Evolutionary conservation across 495 filamentous ascomycete species (phyloP).

Genomic region (Tuber indicum): DNA sequence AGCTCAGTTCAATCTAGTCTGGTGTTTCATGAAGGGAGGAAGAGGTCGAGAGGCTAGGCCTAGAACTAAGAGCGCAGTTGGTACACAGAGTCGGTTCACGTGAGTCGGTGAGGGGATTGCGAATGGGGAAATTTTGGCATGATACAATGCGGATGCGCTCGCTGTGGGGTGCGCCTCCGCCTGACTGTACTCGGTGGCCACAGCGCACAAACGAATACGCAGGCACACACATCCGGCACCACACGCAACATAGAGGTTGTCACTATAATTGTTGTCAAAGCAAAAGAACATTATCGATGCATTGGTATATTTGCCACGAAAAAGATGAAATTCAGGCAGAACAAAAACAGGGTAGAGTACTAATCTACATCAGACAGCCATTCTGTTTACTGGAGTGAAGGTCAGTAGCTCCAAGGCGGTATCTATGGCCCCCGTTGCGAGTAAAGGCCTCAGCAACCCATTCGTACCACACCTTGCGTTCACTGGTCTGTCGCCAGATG

Average conservation of each 20-base stretch:
- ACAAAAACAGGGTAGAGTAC: not conserved
- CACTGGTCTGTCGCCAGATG: constrained; percentile 93
- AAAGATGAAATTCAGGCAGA: not conserved
- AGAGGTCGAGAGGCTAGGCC: no score
- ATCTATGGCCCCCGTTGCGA: constrained; percentile 55
- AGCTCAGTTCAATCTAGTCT: no score
- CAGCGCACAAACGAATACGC: not conserved
- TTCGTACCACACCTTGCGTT: constrained; percentile 97
- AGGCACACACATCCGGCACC: not conserved
- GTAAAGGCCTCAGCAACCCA: constrained; percentile 86
- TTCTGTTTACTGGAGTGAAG: constrained; percentile 83
- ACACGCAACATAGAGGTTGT: not conserved
- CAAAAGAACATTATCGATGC: not conserved
- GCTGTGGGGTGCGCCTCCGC: no score
- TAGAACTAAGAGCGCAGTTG: not conserved
- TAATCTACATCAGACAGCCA: constrained; percentile 76
- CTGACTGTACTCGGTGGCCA: not conserved
- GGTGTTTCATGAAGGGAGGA: no score
- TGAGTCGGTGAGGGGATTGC: not conserved
- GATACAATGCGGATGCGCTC: not conserved
- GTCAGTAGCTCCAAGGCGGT: constrained; percentile 73
- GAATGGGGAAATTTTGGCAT: not conserved
- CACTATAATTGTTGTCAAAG: not conserved
- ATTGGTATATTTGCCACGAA: not conserved
- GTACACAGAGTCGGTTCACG: not conserved